phyloP scores from a whole-genome alignment of 352 stramenopile species.

The Pythium dissimile region DNA sequence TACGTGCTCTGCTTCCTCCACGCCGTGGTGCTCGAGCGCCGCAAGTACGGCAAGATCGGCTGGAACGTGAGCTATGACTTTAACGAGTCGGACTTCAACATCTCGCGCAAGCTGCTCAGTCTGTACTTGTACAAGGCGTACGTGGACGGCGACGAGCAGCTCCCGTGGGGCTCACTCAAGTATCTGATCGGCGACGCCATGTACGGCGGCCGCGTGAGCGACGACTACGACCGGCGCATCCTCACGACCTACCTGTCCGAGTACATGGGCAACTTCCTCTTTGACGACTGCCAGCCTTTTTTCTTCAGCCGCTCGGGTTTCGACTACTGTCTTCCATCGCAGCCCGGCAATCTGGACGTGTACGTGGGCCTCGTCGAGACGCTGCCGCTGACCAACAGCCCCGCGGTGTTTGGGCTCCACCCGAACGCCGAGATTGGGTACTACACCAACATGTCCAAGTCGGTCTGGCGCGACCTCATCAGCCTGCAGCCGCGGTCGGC shows the following conservation, averaged over 20 bases:
- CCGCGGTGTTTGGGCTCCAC: constrained; percentile 94
- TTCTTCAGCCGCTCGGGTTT: constrained; percentile 93
- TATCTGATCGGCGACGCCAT: constrained; percentile 97
- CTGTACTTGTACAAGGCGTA: constrained; percentile 94
- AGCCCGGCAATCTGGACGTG: constrained; percentile 58
- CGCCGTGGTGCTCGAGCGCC: constrained; percentile 92
- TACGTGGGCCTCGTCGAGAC: constrained; percentile 87
- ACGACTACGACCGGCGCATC: constrained; percentile 95
- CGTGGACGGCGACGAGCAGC: constrained; percentile 89
- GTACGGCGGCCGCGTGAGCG: constrained; percentile 95
- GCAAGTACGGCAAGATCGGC: constrained; percentile 97
- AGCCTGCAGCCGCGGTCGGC: constrained; percentile 88
- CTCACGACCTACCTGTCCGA: constrained; percentile 92
- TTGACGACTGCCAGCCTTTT: constrained; percentile 93
- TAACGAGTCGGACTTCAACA: constrained; percentile 96
- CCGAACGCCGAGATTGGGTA: constrained; percentile 97
- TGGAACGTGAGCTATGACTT: constrained; percentile 98
- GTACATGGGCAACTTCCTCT: constrained; percentile 97
- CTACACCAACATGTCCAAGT: constrained; percentile 94
- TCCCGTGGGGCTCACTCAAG: constrained; percentile 93
- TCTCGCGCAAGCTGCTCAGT: constrained; percentile 88
- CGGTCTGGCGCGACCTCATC: constrained; percentile 93
- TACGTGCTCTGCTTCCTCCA: constrained; percentile 96
- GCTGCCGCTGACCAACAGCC: constrained; percentile 92
- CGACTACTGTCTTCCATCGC: constrained; percentile 83